phyloP scores from a whole-genome alignment of 768 basidiomycete species.

The Trametes cingulata region DNA sequence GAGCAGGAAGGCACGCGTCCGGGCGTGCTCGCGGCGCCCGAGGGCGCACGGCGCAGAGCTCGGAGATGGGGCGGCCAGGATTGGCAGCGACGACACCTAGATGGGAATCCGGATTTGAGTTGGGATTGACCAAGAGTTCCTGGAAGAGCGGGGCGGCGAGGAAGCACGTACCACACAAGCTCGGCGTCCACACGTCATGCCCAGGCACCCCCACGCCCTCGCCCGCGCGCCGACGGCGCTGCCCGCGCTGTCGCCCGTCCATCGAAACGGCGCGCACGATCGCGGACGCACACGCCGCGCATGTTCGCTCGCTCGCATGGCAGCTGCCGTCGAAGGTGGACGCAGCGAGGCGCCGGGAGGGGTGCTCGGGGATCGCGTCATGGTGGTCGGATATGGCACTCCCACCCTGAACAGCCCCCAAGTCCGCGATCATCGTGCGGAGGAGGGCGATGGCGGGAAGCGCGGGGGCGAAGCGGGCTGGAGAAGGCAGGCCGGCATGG shows the following conservation, averaged over 20 bases:
- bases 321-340: too few relatives aligned
- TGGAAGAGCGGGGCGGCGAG: constrained; percentile 9
- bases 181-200: background rate
- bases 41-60: background rate
- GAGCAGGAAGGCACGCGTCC: background rate
- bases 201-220: background rate
- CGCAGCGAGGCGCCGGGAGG: background rate
- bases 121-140: constrained; percentile 20
- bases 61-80: constrained; percentile 3
- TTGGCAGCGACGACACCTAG: background rate
- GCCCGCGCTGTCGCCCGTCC: background rate
- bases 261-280: background rate
- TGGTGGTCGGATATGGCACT: background rate
- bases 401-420: constrained; percentile 16
- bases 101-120: constrained; percentile 9
- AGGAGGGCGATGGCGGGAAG: background rate
- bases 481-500: constrained; percentile 11
- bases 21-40: background rate
- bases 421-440: constrained; percentile 8
- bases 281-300: background rate
- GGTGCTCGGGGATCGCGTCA: constrained; percentile 10
- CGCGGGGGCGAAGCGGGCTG: background rate
- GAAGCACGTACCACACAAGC: background rate
- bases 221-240: background rate
- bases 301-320: background rate